phyloP scores from a whole-genome alignment of 2,329 filamentous ascomycete species.

The Scopulariopsis brevicaulis region DNA sequence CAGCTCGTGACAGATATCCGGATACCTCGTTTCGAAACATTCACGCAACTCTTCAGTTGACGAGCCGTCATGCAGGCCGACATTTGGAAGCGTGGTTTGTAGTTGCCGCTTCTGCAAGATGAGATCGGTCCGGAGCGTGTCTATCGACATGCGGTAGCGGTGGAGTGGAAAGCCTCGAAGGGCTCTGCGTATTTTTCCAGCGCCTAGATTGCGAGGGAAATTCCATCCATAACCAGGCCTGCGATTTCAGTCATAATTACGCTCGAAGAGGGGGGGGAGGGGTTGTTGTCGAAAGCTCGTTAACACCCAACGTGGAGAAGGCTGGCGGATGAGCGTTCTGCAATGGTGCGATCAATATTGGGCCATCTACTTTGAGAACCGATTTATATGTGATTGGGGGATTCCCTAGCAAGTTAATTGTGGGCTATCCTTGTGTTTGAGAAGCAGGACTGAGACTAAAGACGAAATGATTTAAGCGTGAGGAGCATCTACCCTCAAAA shows the following conservation, averaged over 20 bases:
- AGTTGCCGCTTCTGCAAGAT: background rate
- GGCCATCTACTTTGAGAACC: too few relatives aligned
- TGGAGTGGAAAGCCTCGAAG: background rate
- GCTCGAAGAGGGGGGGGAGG: too few relatives aligned
- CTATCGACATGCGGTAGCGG: background rate
- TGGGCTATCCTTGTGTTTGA: too few relatives aligned
- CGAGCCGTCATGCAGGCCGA: background rate
- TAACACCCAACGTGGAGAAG: too few relatives aligned
- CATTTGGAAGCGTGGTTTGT: background rate
- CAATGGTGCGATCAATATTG: too few relatives aligned
- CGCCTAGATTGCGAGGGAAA: background rate
- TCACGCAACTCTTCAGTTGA: background rate
- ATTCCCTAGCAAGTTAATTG: too few relatives aligned
- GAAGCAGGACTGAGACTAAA: too few relatives aligned
- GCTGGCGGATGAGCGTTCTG: too few relatives aligned
- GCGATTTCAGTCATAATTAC: background rate
- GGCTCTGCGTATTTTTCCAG: background rate
- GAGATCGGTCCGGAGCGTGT: background rate
- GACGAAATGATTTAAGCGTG: too few relatives aligned
- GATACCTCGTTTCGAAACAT: background rate
- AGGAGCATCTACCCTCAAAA: too few relatives aligned
- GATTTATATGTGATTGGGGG: too few relatives aligned
- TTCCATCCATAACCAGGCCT: background rate
- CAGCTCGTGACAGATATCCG: background rate
- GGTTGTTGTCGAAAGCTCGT: too few relatives aligned